Base-by-base conservation (phyloP, 108 stramenopile species). In the Parietichytrium sp. region DNA sequence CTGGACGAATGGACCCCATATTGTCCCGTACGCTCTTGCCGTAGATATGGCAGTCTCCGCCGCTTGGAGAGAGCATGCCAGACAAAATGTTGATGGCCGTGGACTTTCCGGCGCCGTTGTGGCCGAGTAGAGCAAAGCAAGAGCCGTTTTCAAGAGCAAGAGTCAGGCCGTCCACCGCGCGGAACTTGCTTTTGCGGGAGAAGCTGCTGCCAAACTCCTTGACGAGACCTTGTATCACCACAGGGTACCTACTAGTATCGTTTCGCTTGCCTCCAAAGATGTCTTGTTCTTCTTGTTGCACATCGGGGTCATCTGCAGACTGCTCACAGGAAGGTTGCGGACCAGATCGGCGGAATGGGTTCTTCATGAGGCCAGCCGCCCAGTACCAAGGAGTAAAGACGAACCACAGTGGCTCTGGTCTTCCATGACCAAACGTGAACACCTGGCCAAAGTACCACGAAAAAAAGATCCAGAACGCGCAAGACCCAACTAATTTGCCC, bases 361-460 rank as follows among this genome's bases (percentile, higher is more conserved):
- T 72, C 80, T 15, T 45, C 47, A 1, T 12, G 47, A 15, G 10
- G 29, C 16, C 25, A 91, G 13, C 33, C 0, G 10, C 6, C 95
- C 95, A 96, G 80, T 93, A 96, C 33, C 86, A 84, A 4, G 81
- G 79, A 3, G 86, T 84, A 49, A 93, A 90, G 0, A 89, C 91
- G 83, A 98, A 98, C 82, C 92, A 90, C 86, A 82, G 93, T 13
- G 92, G 92, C n/a, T 89, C 81, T 0, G 93, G 83, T 36, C 90
- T 92, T 2, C 97, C 97, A 84, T 84, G 96, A 72, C 95, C 97
- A 12, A 87, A 86, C 16, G 80, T 77, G 3, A 94, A 47, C 48
- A 94, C 91, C 30, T 94, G 86, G 53, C 96, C 95, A 13, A 95
- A 86, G 81, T 99, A 99, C 89, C 91, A 96, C 20, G 87, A 85